These are phyloP conservation scores for Canavalia ensiformis DNA, from an alignment of 306 rosid genomes.

Conservation along the genomic window DNA sequence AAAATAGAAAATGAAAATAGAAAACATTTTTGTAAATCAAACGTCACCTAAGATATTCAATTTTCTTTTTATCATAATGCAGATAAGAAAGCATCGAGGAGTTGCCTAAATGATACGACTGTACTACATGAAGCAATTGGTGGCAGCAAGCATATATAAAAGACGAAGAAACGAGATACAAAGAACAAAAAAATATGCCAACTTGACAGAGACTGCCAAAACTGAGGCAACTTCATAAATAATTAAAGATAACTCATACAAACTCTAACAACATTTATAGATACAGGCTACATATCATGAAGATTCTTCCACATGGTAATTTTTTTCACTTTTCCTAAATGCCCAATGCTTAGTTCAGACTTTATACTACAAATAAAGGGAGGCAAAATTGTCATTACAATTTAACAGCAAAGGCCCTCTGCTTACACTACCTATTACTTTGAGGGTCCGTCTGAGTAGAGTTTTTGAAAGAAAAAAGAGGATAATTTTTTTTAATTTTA, in stretches of 20 bases:
- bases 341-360: not conserved
- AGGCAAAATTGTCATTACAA: not conserved
- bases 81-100: not conserved
- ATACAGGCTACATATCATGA: not conserved
- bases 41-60: not conserved
- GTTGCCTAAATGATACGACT: not conserved
- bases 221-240: not conserved
- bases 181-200: conserved; percentile 3
- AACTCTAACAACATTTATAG: not conserved
- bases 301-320: not conserved
- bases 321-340: not conserved
- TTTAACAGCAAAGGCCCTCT: not conserved
- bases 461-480: not conserved
- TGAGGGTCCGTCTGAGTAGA: not conserved
- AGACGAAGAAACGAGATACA: not conserved
- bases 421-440: not conserved
- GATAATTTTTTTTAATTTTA: not conserved
- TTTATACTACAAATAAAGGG: not conserved
- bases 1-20: too few species aligned
- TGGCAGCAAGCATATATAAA: not conserved
- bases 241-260: conserved; percentile 7
- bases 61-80: not conserved
- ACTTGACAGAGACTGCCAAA: conserved; percentile 10
- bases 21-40: too few species aligned
- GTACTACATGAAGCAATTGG: not conserved